Evolutionary conservation across 164 flowering plant species (phyloP).

Genomic region (Chloranthus sessilifolius): DNA sequence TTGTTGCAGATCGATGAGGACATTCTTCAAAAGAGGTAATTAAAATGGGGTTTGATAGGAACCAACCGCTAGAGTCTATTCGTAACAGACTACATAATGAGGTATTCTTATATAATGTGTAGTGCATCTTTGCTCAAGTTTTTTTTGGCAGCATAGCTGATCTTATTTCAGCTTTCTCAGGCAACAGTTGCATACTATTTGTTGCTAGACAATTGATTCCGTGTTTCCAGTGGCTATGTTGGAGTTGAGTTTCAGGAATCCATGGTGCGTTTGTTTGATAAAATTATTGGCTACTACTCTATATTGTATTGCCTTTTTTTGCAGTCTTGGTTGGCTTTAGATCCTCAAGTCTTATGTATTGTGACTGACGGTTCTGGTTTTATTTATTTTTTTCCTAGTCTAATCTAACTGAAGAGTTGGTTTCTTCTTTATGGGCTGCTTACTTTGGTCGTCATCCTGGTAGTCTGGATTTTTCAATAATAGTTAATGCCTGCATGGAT

Average conservation of each 20-base stretch:
- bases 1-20: slow-evolving; percentile 81
- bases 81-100: slow-evolving; percentile 66
- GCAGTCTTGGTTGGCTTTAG: no score
- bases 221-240: slow-evolving; percentile 83
- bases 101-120: slow-evolving; percentile 19
- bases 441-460: background rate
- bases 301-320: background rate
- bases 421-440: background rate
- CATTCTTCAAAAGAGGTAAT: slow-evolving; percentile 78
- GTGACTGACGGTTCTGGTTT: background rate
- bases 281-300: no score
- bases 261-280: slow-evolving; percentile 38
- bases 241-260: slow-evolving; percentile 92
- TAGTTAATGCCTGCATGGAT: background rate
- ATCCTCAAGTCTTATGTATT: no score
- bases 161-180: slow-evolving; percentile 36
- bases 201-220: slow-evolving; percentile 82
- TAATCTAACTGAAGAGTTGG: background rate
- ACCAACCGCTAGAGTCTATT: slow-evolving; percentile 67
- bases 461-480: no score
- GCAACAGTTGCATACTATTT: slow-evolving; percentile 92
- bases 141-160: background rate
- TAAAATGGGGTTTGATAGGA: slow-evolving; percentile 82
- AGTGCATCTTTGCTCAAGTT: background rate
- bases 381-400: background rate